Conservation (phyloP, 495 filamentous ascomycete species). For the Penicillium paradoxum region DNA sequence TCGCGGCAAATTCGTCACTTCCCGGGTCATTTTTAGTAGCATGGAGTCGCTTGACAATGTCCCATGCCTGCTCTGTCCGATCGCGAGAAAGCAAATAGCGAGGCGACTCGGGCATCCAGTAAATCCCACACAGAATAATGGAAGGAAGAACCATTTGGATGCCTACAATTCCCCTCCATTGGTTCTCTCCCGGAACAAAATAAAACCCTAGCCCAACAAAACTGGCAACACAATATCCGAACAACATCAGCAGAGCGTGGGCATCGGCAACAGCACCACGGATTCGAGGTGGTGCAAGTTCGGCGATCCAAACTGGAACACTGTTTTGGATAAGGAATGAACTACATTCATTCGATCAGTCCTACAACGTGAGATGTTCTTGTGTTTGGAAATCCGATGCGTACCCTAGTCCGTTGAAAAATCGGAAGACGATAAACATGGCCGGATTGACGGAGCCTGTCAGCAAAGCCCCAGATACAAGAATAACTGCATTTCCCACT, state of each 20-base stretch:
- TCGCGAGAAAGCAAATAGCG: not conserved
- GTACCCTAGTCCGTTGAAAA: not conserved
- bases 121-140: not conserved
- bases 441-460: not conserved
- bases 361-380: no score
- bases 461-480: not conserved
- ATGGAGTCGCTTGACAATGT: not conserved
- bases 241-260: not conserved
- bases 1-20: not conserved
- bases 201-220: not conserved
- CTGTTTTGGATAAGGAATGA: not conserved
- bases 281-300: constrained; percentile 2
- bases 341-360: no score
- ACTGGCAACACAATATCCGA: constrained; percentile 1
- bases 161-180: not conserved
- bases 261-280: not conserved
- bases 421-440: not conserved
- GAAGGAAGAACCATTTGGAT: not conserved
- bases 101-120: constrained; percentile 8
- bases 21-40: not conserved
- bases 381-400: not conserved
- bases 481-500: not conserved
- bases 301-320: constrained; percentile 4
- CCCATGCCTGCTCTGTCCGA: not conserved
- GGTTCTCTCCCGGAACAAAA: not conserved